A percentile compares a stretch with the other conserved stretches of the same genome.
phyloP scores from a whole-genome alignment of 2,329 filamentous ascomycete genomes.

The Tolypocladium nubicola region DNA sequence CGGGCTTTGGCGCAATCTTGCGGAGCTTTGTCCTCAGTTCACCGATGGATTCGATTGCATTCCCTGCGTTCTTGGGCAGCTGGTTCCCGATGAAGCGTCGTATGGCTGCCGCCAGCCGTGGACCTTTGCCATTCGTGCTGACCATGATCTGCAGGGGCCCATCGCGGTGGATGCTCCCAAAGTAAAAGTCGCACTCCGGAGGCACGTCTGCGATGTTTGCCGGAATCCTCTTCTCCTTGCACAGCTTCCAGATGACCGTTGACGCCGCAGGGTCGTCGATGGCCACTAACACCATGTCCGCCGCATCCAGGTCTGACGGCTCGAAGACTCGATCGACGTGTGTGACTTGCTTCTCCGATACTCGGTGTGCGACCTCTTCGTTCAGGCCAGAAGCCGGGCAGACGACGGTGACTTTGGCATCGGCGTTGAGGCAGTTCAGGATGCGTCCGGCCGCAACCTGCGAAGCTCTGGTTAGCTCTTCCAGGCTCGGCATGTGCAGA shows the following conservation, averaged over 20 bases:
- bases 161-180: slow-evolving; percentile 89
- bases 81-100: slow-evolving; percentile 67
- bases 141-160: slow-evolving; percentile 98
- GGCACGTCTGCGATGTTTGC: slow-evolving; percentile 97
- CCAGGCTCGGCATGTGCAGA: not conserved
- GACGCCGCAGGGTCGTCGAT: slow-evolving; percentile 92
- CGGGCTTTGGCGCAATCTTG: slow-evolving; percentile 58
- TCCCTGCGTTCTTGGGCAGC: slow-evolving; percentile 70
- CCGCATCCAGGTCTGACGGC: slow-evolving; percentile 71
- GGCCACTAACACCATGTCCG: slow-evolving; percentile 83
- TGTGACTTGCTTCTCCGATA: slow-evolving; percentile 63
- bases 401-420: slow-evolving; percentile 80
- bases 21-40: slow-evolving; percentile 69
- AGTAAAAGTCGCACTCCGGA: slow-evolving; percentile 96
- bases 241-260: slow-evolving; percentile 82
- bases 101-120: slow-evolving; percentile 79
- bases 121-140: slow-evolving; percentile 94
- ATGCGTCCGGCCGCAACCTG: slow-evolving; percentile 95
- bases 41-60: slow-evolving; percentile 78
- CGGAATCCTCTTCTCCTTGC: slow-evolving; percentile 72
- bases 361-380: slow-evolving; percentile 75
- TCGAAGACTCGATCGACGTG: slow-evolving; percentile 79
- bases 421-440: slow-evolving; percentile 87
- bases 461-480: slow-evolving; percentile 7
- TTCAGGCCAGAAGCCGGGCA: slow-evolving; percentile 73